A percentile compares a stretch with the other conserved stretches of the same genome.
phyloP scores from a whole-genome alignment of 768 basidiomycete genomes.

The Suillus hirtellus region DNA sequence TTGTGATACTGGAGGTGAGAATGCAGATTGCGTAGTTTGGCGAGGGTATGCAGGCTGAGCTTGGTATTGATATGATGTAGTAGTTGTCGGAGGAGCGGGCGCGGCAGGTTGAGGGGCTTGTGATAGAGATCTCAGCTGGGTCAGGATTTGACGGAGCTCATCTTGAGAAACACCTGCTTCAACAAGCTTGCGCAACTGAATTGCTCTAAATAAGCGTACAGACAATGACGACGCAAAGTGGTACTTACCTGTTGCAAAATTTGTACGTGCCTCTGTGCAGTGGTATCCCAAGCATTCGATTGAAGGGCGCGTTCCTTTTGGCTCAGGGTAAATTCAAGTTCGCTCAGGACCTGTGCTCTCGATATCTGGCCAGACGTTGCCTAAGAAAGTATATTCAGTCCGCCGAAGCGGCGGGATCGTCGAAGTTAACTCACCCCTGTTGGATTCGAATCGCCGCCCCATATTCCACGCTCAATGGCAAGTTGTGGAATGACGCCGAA shows the following conservation, averaged over 20 bases:
- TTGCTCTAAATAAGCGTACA: slow-evolving; percentile 14
- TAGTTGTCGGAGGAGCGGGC: slow-evolving; percentile 22
- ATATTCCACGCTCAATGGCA: slow-evolving; percentile 82
- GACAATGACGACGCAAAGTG: slow-evolving; percentile 1
- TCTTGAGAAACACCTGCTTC: slow-evolving; percentile 80
- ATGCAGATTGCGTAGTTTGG: slow-evolving; percentile 18
- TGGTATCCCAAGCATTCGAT: slow-evolving; percentile 69
- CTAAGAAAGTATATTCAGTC: slow-evolving; percentile 24
- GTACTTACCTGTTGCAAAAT: slow-evolving; percentile 77
- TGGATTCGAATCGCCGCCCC: slow-evolving; percentile 56
- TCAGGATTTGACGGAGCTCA: slow-evolving; percentile 74
- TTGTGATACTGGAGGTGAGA: slow-evolving; percentile 32
- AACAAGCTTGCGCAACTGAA: slow-evolving; percentile 67
- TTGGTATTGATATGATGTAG: slow-evolving; percentile 31
- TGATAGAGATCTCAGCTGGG: slow-evolving; percentile 64
- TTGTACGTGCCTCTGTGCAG: slow-evolving; percentile 68
- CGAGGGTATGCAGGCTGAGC: slow-evolving; percentile 31
- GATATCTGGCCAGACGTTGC: slow-evolving; percentile 53
- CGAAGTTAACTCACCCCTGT: slow-evolving; percentile 38
- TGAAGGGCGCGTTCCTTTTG: slow-evolving; percentile 78
- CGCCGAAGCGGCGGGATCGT: not conserved
- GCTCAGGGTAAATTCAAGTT: slow-evolving; percentile 78
- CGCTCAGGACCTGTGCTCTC: slow-evolving; percentile 77
- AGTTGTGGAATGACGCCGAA: slow-evolving; percentile 82
- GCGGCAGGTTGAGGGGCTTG: slow-evolving; percentile 44